Evolutionary conservation across 306 rosid genomes (phyloP).

Genomic region (Vigna angularis): DNA sequence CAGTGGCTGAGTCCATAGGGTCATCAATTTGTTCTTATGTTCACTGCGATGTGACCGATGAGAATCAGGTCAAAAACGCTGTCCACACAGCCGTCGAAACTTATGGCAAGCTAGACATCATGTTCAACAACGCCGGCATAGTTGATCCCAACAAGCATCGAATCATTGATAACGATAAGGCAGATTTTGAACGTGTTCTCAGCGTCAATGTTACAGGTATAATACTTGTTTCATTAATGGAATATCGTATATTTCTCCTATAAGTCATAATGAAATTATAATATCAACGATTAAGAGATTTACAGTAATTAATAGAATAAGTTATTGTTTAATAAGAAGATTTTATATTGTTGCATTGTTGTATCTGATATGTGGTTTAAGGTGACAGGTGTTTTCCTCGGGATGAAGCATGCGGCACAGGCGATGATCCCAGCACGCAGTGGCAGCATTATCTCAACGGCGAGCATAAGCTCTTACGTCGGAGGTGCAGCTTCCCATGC

Average conservation of each 20-base stretch:
- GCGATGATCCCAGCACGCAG: conserved; percentile 61
- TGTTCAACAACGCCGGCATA: conserved; percentile 88
- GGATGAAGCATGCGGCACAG: conserved; percentile 80
- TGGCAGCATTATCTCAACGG: conserved; percentile 70
- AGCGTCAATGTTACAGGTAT: conserved; percentile 57
- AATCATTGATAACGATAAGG: conserved; percentile 66
- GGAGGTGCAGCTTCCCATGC: conserved; percentile 82
- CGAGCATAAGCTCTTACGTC: conserved; percentile 63
- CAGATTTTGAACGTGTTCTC: conserved; percentile 75
- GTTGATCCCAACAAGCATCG: conserved; percentile 51
- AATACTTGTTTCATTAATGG: no score
- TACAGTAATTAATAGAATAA: no score
- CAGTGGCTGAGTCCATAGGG: conserved; percentile 52
- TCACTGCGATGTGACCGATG: conserved; percentile 79
- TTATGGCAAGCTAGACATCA: conserved; percentile 74
- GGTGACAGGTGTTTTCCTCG: conserved; percentile 71
- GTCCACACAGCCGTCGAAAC: conserved; percentile 49
- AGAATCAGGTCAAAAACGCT: conserved; percentile 62
- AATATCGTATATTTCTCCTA: no score
- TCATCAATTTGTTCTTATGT: conserved; percentile 48
- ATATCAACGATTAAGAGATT: no score
- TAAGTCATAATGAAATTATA: no score
- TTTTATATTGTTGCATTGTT: not conserved
- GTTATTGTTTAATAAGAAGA: no score
- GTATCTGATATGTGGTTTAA: conserved; percentile 25